Base-by-base conservation (phyloP, 768 basidiomycete genomes). In the Lentinula edodes region DNA sequence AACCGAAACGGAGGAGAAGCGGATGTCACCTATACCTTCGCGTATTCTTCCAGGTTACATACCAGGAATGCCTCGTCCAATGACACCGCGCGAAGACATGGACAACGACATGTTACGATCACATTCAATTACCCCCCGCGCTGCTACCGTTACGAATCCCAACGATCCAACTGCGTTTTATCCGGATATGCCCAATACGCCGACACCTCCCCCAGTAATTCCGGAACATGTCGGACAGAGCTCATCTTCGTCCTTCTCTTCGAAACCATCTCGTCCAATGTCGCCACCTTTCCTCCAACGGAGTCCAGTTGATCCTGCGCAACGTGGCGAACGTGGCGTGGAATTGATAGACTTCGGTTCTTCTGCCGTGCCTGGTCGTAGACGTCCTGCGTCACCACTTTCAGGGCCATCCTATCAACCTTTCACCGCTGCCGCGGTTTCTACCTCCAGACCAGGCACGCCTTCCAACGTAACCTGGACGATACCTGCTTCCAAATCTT, bases 41-140 rank as follows among this genome's bases (percentile, higher is more conserved):
- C 82, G 83, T 48, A 83, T 77, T 3, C 69, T 91, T 20, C 91
- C 92, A 59, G 92, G 92, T 13, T 94, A 94, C 72, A 86, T 92
- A 61, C 92, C 92, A 23, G 92, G 92, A 10, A 94, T 94, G 92
- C 89, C 90, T 20, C 79, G 92, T 45, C 92, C 92, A 16, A 92
- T 93, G 89, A 93, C 92, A 6, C 92, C 92, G n/a, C 87, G 85
- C 60, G 89, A 91, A 64, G 67, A 75, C 6, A 75, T 82, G 36
- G 92, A 92, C 52, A 69, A 80, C 34, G 91, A 93, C 59, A 89
- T 91, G 62, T 83, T 84, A 66, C 75, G 82, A 48, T 85, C 85
- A 8, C 87, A 84, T 61, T 89, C 88, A 0, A 86, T 87, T 52
- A 94, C 91, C 4, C 91, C 91, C 61, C 87, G 91, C 59, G 91